Percentiles rank a stretch among this genome's conserved stretches.
Conservation (phyloP, 257 asterid genomes). For the Ajuga chamaepitys region DNA sequence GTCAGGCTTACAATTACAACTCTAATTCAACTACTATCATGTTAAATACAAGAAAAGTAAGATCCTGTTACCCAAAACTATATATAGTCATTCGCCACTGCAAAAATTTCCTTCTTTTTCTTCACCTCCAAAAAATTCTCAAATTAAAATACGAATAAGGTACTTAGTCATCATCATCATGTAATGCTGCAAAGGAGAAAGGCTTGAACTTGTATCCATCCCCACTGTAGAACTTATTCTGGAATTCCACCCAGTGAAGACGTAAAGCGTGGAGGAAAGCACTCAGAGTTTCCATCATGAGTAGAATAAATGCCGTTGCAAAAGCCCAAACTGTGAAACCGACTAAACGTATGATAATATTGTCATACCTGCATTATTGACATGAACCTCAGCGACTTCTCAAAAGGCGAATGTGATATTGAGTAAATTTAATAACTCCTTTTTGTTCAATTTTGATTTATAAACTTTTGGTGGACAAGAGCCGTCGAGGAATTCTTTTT, state of each 20-base stretch:
- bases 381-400: not conserved
- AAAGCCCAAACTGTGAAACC: constrained; percentile 74
- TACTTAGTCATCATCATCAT: constrained; percentile 63
- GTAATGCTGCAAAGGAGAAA: constrained; percentile 61
- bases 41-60: constrained; percentile 22
- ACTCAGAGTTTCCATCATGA: constrained; percentile 93
- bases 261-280: constrained; percentile 96
- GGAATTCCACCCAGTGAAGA: constrained; percentile 98
- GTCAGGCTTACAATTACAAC: constrained; percentile 17
- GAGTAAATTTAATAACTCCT: not conserved
- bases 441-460: no score
- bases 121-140: constrained; percentile 12
- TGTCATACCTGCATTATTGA: constrained; percentile 60
- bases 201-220: constrained; percentile 90
- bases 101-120: constrained; percentile 20
- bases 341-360: constrained; percentile 47
- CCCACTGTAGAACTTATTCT: constrained; percentile 75
- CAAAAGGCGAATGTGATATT: no score
- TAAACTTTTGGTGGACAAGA: no score
- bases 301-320: constrained; percentile 83
- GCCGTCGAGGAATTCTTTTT: not conserved
- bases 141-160: not conserved
- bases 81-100: constrained; percentile 8
- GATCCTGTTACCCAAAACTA: constrained; percentile 1
- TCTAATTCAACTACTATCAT: constrained; percentile 18